phyloP scores from a whole-genome alignment of 352 stramenopile genomes.

The Phytophthora constricta region DNA sequence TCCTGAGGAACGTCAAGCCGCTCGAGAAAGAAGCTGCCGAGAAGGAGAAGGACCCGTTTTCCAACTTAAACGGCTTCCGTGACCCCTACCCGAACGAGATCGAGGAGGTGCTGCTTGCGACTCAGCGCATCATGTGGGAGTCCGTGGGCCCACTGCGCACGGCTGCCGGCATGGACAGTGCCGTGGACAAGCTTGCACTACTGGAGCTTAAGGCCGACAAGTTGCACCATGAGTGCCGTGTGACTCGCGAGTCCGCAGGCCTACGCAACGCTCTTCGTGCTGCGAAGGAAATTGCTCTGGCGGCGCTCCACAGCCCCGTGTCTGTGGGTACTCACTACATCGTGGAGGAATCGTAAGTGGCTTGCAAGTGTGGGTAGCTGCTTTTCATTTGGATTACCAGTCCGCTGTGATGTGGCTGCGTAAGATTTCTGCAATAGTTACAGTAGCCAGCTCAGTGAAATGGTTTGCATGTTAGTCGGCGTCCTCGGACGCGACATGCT shows the following conservation, averaged over 20 bases:
- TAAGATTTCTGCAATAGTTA: too few relatives aligned
- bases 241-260: slow-evolving; percentile 79
- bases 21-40: slow-evolving; percentile 21
- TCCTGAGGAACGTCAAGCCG: slow-evolving; percentile 35
- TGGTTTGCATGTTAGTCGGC: neutral
- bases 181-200: slow-evolving; percentile 80
- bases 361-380: neutral
- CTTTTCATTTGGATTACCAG: neutral
- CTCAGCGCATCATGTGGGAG: slow-evolving; percentile 93
- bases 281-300: slow-evolving; percentile 87
- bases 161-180: slow-evolving; percentile 69
- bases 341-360: slow-evolving; percentile 38
- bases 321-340: slow-evolving; percentile 94
- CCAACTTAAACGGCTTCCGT: slow-evolving; percentile 42
- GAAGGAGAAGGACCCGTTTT: slow-evolving; percentile 48
- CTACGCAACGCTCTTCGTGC: slow-evolving; percentile 91
- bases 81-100: slow-evolving; percentile 59
- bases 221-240: slow-evolving; percentile 70
- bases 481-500: neutral
- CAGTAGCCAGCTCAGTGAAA: neutral
- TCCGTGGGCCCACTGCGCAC: slow-evolving; percentile 92
- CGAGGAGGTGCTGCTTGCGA: slow-evolving; percentile 66
- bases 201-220: slow-evolving; percentile 81
- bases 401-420: neutral
- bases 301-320: slow-evolving; percentile 76